Conservation (phyloP, 1,284 basidiomycete species). For the Gomphus bonarii region DNA sequence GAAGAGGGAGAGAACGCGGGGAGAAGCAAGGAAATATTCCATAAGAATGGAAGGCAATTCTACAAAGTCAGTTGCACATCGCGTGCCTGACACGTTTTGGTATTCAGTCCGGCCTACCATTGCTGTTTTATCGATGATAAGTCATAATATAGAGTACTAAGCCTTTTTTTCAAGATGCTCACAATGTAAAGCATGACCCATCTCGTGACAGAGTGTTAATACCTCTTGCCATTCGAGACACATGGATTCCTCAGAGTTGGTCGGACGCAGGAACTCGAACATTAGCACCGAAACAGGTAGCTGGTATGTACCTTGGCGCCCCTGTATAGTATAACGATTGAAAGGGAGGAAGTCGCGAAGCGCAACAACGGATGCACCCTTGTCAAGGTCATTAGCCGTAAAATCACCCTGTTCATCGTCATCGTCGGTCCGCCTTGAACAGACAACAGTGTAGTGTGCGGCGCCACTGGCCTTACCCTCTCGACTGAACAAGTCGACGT, state of each 20-base stretch:
- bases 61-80: constrained; percentile 98
- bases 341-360: constrained; percentile 7
- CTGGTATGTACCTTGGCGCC: constrained; percentile 67
- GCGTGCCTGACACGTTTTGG: constrained; percentile 95
- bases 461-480: constrained; percentile 84
- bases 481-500: constrained; percentile 84
- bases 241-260: constrained; percentile 52
- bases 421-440: constrained; percentile 84
- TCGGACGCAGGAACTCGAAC: constrained; percentile 77
- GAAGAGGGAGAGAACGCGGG: constrained; percentile 76
- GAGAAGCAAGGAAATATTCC: constrained; percentile 91
- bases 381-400: constrained; percentile 27
- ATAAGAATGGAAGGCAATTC: constrained; percentile 97
- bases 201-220: constrained; percentile 94
- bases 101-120: constrained; percentile 98
- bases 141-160: constrained; percentile 1
- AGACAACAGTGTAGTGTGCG: constrained; percentile 95
- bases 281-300: constrained; percentile 87
- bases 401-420: constrained; percentile 74
- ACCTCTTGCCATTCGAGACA: constrained; percentile 91
- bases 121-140: constrained; percentile 38
- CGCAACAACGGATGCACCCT: constrained; percentile 14
- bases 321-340: constrained; percentile 46
- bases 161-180: constrained; percentile 26
- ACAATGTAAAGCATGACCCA: constrained; percentile 99